Conservation (phyloP, 2,329 filamentous ascomycete genomes). For the Dryadomyces quercus-mongolicae region DNA sequence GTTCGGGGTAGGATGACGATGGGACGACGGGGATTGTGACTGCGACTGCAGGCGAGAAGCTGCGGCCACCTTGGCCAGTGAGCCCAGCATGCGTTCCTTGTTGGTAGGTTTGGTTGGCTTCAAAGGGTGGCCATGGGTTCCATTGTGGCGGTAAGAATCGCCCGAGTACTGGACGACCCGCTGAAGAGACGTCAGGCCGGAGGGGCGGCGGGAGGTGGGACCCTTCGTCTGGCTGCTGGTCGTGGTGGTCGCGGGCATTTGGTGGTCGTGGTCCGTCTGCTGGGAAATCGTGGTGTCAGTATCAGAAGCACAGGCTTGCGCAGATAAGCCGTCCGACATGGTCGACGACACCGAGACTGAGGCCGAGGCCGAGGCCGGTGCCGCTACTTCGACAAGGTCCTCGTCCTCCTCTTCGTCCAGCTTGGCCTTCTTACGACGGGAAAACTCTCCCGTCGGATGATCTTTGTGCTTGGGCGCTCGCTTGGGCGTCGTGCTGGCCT, state of each 20-base stretch:
- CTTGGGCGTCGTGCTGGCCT: no score
- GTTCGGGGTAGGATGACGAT: no score
- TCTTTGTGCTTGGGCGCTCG: no score
- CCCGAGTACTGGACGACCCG: neutral
- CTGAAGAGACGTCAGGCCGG: neutral
- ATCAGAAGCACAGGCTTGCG: neutral
- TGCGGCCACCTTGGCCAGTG: neutral
- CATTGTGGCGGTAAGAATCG: neutral
- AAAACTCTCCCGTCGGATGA: no score
- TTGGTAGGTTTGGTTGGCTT: neutral
- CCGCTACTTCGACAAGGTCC: no score
- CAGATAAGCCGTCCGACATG: neutral
- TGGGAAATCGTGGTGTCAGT: neutral
- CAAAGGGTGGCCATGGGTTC: neutral
- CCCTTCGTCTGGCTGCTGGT: no score
- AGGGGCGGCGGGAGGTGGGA: no score
- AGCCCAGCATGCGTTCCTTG: neutral
- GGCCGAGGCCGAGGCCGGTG: neutral
- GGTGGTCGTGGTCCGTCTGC: neutral
- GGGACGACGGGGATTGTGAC: no score
- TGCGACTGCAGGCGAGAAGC: neutral
- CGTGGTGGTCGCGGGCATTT: no score
- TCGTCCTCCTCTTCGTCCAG: neutral
- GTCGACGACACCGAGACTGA: neutral
- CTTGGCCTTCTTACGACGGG: neutral